Percentiles rank a stretch among this genome's conserved stretches.
Conservation (phyloP, 108 stramenopile genomes). For the Cyclotella cryptica region DNA sequence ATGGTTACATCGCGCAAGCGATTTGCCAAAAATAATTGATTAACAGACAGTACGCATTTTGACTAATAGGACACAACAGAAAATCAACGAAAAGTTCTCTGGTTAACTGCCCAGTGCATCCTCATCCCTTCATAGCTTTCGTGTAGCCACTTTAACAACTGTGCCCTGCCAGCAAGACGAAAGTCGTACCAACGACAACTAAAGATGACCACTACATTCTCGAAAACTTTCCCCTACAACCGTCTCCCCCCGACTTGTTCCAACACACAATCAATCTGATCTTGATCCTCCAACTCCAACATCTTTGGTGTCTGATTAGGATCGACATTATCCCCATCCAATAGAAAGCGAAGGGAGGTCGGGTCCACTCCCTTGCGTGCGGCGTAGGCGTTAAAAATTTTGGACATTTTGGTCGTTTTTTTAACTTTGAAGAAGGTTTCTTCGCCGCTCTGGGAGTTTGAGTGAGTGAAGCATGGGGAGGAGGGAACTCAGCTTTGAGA, state of each 20-base stretch:
- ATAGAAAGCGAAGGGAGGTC: constrained; percentile 70
- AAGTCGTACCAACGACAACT: not conserved
- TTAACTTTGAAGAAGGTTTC: constrained; percentile 89
- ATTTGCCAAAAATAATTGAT: no score
- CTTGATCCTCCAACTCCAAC: constrained; percentile 85
- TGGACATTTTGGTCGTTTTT: constrained; percentile 79
- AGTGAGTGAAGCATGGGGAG: not conserved
- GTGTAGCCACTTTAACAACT: no score
- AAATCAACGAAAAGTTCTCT: no score
- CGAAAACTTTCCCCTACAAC: not conserved
- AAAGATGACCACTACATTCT: not conserved
- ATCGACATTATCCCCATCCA: constrained; percentile 77
- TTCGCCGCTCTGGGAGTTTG: constrained; percentile 59
- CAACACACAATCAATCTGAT: constrained; percentile 86
- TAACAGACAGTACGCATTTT: no score
- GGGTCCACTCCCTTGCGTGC: constrained; percentile 71
- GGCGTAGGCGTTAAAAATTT: constrained; percentile 77
- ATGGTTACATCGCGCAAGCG: no score
- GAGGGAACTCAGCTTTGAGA: not conserved
- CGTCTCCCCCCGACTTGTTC: constrained; percentile 46
- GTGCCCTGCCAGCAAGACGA: not conserved
- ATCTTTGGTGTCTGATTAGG: constrained; percentile 64
- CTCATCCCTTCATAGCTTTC: no score
- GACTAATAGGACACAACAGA: no score
- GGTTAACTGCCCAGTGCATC: no score